phyloP scores from a whole-genome alignment of 768 basidiomycete genomes.

The Suillus discolor region DNA sequence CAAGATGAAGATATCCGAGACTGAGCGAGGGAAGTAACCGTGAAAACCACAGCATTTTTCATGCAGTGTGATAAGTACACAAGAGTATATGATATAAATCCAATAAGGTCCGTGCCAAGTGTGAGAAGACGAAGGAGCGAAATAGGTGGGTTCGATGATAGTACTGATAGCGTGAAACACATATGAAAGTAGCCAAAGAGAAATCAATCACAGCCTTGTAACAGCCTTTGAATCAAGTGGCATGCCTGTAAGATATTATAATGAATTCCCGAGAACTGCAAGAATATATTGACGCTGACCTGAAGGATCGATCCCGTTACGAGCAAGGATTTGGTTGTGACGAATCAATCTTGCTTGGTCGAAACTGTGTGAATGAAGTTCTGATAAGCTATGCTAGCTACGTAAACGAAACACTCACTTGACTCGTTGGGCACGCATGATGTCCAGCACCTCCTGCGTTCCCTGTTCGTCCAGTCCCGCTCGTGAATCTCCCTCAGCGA shows the following conservation, averaged over 20 bases:
- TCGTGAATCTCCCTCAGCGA: slow-evolving; percentile 77
- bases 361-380: slow-evolving; percentile 53
- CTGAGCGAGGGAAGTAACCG: background rate
- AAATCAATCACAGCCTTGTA: slow-evolving; percentile 51
- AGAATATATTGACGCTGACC: slow-evolving; percentile 49
- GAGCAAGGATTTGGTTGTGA: slow-evolving; percentile 83
- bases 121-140: slow-evolving; percentile 22
- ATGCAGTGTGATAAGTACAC: slow-evolving; percentile 8
- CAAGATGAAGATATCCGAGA: background rate
- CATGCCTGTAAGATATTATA: slow-evolving; percentile 52
- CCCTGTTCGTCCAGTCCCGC: slow-evolving; percentile 84
- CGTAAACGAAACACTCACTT: slow-evolving; percentile 57
- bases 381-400: slow-evolving; percentile 6
- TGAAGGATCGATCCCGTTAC: slow-evolving; percentile 89
- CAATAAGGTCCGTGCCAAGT: slow-evolving; percentile 12
- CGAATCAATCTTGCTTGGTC: slow-evolving; percentile 92
- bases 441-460: slow-evolving; percentile 86
- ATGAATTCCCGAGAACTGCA: background rate
- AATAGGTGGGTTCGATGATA: background rate
- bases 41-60: background rate
- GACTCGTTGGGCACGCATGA: slow-evolving; percentile 84
- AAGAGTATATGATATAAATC: background rate
- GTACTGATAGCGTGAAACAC: slow-evolving; percentile 1
- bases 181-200: slow-evolving; percentile 4
- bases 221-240: slow-evolving; percentile 78